phyloP scores from a whole-genome alignment of 768 basidiomycete genomes.

The Leccinum ochraceum region DNA sequence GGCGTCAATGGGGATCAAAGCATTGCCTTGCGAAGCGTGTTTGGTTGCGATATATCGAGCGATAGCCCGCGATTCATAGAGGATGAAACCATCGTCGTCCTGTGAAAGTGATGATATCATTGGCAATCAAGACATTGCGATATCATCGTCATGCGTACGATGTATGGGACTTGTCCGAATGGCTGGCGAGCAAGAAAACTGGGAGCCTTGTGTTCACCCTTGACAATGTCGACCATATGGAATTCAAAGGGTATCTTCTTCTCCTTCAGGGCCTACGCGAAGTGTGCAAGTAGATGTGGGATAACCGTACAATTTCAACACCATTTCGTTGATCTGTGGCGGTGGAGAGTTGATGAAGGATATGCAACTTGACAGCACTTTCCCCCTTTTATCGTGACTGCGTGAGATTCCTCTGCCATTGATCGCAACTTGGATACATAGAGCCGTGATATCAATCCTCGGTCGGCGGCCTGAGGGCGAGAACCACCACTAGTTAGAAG shows the following conservation, averaged over 20 bases:
- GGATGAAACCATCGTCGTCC: conserved; percentile 36
- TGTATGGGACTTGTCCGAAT: conserved; percentile 40
- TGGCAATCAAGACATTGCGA: not conserved
- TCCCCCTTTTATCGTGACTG: conserved; percentile 9
- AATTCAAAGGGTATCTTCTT: conserved; percentile 57
- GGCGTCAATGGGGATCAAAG: conserved; percentile 39
- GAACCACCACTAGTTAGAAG: not conserved
- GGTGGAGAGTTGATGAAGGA: not conserved
- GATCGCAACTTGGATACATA: not conserved
- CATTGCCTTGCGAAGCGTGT: conserved; percentile 37
- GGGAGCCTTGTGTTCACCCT: conserved; percentile 37
- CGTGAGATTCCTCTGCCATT: conserved; percentile 7
- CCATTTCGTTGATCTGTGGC: conserved; percentile 12
- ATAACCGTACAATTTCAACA: conserved; percentile 22
- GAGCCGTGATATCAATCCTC: not conserved
- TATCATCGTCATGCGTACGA: conserved; percentile 7
- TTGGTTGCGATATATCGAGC: conserved; percentile 38
- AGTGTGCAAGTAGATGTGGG: conserved; percentile 46
- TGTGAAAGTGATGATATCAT: not conserved
- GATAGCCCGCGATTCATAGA: conserved; percentile 32
- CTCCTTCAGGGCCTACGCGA: conserved; percentile 57
- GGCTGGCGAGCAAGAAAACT: conserved; percentile 27
- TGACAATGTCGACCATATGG: conserved; percentile 34
- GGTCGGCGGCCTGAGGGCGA: not conserved
- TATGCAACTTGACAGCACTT: not conserved